Evolutionary conservation across 2,329 filamentous ascomycete species (phyloP).

Genomic region (Ophiostoma quercus): DNA sequence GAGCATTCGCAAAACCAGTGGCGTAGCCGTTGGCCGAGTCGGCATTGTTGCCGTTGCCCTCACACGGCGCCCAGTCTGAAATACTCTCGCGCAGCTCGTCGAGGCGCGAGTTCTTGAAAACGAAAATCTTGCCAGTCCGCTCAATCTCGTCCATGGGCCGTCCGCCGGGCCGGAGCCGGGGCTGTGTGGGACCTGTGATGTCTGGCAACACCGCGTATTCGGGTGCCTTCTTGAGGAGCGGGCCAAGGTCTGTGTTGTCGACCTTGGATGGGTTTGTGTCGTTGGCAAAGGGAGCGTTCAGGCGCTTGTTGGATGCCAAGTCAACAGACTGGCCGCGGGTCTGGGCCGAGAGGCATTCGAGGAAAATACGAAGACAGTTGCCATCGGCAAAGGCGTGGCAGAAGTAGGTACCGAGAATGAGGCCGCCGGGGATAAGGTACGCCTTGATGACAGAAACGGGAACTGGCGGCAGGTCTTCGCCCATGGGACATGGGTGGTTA

Average conservation of each 20-base stretch:
- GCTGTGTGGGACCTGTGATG: slow-evolving; percentile 37
- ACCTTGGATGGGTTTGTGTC: slow-evolving; percentile 28
- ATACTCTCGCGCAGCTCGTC: slow-evolving; percentile 31
- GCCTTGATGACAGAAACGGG: slow-evolving; percentile 39
- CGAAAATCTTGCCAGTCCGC: slow-evolving; percentile 41
- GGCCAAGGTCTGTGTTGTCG: slow-evolving; percentile 27
- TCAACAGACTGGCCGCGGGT: slow-evolving; percentile 30
- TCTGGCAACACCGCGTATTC: slow-evolving; percentile 37
- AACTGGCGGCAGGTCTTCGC: slow-evolving; percentile 28
- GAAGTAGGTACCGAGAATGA: slow-evolving; percentile 39
- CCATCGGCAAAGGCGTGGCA: slow-evolving; percentile 43
- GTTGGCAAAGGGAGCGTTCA: slow-evolving; percentile 25
- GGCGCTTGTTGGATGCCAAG: slow-evolving; percentile 30
- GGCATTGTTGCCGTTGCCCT: neutral
- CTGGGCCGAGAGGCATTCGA: slow-evolving; percentile 38
- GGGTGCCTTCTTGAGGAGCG: slow-evolving; percentile 32
- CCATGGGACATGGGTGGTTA: slow-evolving; percentile 21
- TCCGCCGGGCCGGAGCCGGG: slow-evolving; percentile 31
- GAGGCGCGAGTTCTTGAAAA: slow-evolving; percentile 36
- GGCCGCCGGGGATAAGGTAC: slow-evolving; percentile 38
- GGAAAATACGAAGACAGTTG: slow-evolving; percentile 37
- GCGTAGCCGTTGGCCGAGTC: neutral
- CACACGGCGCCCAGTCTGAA: slow-evolving; percentile 25
- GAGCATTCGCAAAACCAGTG: neutral
- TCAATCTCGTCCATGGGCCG: slow-evolving; percentile 32